Base-by-base conservation (phyloP, 345 rosid genomes). In the Eucalyptus pumila region DNA sequence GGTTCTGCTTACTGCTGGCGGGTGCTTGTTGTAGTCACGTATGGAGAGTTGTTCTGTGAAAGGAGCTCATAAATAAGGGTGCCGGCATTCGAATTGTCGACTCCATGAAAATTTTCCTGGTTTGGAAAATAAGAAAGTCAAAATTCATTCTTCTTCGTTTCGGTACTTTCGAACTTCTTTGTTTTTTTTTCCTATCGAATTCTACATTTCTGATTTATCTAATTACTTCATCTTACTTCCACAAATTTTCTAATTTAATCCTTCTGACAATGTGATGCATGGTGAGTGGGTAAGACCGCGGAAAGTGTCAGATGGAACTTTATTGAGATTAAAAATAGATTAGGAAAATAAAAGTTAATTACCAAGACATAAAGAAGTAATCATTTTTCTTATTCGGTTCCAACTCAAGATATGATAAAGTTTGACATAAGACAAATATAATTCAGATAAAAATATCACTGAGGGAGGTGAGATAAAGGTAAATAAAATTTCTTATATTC, bases 391-490 rank as follows among this genome's bases (percentile, higher is more conserved):
- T 54, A 0, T 3, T 19, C 4, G 58, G 2, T 54, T 54, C 26
- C 26, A 1, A 21, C 26, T 54, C 58, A 52, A 52, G 11, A 8
- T 52, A 52, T 7, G 58, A 52, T 52, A 8, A 52, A 52, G 1
- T 52, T 2, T 1, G 3, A 19, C 2, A 21, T 8, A 54, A 54
- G 58, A 54, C 0, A 54, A 2, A 54, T 54, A 3, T 21, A 0
- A 54, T 4, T 11, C 5, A 5, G 5, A 54, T 54, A 54, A 21
- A 54, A 54, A 54, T 54, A 54, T 21, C 2, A 19, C 5, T 8
- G 5, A 23, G 26, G 5, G 2, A 54, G 2, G 60, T 8, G 11
- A 23, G 0, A 23, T 54, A 54, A 52, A 54, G 2, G 11, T 54
- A 9, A 4, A 54, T 21, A 8, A 54, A 54, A 54, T 21, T 54